Conservation (phyloP, 2,329 filamentous ascomycete genomes). For the Fusarium coffeatum region DNA sequence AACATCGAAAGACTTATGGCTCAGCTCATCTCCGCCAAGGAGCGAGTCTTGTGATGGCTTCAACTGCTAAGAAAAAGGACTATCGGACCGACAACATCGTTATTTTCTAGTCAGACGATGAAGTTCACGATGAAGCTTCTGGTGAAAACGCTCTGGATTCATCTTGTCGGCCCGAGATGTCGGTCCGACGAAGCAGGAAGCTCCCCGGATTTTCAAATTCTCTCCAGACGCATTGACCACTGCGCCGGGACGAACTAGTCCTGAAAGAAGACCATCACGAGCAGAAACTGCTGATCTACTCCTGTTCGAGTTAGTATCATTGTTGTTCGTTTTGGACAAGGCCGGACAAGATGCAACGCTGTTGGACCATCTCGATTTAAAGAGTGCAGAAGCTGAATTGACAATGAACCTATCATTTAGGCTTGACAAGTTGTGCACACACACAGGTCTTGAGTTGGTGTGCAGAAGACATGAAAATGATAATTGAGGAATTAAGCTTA, state of each 20-base stretch:
- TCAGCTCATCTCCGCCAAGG: conserved; percentile 14
- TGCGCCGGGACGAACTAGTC: conserved; percentile 1
- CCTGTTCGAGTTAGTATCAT: neutral
- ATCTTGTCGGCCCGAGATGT: neutral
- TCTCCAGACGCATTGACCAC: conserved; percentile 15
- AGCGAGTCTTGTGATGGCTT: conserved; percentile 20
- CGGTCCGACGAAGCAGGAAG: conserved; percentile 4
- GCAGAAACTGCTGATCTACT: neutral
- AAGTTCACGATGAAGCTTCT: neutral
- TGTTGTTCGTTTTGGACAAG: neutral
- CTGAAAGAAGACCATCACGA: neutral
- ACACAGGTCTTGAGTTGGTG: neutral
- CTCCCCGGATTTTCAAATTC: conserved; percentile 17
- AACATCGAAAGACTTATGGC: neutral
- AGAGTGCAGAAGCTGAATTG: neutral
- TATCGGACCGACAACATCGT: conserved; percentile 25
- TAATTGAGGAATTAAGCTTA: neutral
- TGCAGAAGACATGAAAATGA: neutral
- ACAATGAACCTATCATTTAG: neutral
- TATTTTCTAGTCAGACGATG: conserved; percentile 7
- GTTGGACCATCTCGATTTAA: neutral
- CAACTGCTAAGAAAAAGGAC: accelerated
- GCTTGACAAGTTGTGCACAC: neutral
- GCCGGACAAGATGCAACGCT: neutral
- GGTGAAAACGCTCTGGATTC: neutral